Conservation (phyloP, 2,329 filamentous ascomycete species). For the Sphaceloma murrayae region DNA sequence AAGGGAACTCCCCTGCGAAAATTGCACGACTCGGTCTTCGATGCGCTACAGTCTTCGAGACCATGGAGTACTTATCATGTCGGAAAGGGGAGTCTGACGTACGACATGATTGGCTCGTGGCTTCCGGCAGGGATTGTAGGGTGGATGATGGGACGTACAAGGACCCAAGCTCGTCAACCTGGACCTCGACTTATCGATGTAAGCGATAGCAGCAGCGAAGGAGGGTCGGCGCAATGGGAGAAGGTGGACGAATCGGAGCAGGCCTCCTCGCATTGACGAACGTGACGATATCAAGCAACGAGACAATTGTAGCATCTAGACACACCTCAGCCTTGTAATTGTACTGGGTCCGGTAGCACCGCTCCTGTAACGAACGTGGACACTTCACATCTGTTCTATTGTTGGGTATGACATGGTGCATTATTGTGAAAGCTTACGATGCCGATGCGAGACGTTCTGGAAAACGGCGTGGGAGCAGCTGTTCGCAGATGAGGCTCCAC, state of each 20-base stretch:
- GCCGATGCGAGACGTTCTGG: neutral
- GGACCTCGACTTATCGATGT: conserved; percentile 5
- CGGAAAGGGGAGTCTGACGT: conserved; percentile 73
- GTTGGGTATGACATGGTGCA: neutral
- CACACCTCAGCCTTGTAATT: conserved; percentile 18
- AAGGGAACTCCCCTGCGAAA: conserved; percentile 57
- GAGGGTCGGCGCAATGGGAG: conserved; percentile 34
- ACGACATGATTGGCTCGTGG: conserved; percentile 76
- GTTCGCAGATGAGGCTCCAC: conserved; percentile 6
- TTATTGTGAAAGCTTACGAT: too few relatives aligned
- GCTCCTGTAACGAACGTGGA: too few relatives aligned
- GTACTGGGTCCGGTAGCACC: too few relatives aligned
- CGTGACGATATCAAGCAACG: conserved; percentile 15
- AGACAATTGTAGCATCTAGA: conserved; percentile 14
- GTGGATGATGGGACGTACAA: conserved; percentile 76
- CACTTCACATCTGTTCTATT: neutral
- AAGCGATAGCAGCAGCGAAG: conserved; percentile 23
- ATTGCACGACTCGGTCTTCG: conserved; percentile 80
- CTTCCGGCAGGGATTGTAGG: conserved; percentile 68
- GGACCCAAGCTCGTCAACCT: neutral
- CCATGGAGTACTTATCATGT: conserved; percentile 60
- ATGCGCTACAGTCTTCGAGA: conserved; percentile 62
- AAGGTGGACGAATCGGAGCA: conserved; percentile 30
- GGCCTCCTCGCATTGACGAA: conserved; percentile 20
- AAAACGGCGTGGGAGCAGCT: neutral